Evolutionary conservation across 202 grass and related monocot genomes (phyloP).

Genomic region (Schoenoplectus triqueter): DNA sequence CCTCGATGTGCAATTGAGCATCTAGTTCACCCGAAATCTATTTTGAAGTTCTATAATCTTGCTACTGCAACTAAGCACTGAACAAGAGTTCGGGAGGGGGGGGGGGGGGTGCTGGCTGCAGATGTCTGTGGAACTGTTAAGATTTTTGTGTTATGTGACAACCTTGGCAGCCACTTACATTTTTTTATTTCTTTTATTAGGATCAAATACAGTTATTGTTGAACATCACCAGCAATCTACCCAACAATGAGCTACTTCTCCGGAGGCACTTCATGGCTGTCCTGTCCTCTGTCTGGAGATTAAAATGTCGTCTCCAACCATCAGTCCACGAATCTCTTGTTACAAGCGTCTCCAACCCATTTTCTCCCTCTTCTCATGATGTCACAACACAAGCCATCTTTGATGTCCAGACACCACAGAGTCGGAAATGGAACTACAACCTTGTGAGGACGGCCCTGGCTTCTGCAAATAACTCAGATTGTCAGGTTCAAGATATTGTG

Average conservation of each 20-base stretch:
- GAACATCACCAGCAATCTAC: constrained; percentile 78
- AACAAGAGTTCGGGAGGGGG: neutral
- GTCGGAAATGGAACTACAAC: constrained; percentile 52
- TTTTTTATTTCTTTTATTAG: constrained; percentile 51
- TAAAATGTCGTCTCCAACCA: constrained; percentile 49
- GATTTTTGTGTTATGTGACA: neutral
- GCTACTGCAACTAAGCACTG: neutral
- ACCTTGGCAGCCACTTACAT: constrained; percentile 19
- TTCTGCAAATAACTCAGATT: constrained; percentile 46
- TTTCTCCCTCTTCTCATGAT: neutral
- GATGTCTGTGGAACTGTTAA: neutral
- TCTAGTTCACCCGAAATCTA: too few species aligned
- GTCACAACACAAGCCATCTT: constrained; percentile 45
- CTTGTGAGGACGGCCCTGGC: constrained; percentile 64
- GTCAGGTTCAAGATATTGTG: constrained; percentile 48
- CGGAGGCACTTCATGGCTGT: constrained; percentile 90
- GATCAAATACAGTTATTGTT: constrained; percentile 87
- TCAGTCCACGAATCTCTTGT: neutral
- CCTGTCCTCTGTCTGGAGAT: constrained; percentile 97
- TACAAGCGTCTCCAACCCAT: constrained; percentile 44
- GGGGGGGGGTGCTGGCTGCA: neutral
- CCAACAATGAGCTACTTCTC: constrained; percentile 85
- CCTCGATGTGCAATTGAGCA: neutral
- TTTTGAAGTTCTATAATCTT: neutral
- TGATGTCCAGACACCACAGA: constrained; percentile 50